Conservation (phyloP, 345 rosid genomes). For the Eucalyptus virginea region DNA sequence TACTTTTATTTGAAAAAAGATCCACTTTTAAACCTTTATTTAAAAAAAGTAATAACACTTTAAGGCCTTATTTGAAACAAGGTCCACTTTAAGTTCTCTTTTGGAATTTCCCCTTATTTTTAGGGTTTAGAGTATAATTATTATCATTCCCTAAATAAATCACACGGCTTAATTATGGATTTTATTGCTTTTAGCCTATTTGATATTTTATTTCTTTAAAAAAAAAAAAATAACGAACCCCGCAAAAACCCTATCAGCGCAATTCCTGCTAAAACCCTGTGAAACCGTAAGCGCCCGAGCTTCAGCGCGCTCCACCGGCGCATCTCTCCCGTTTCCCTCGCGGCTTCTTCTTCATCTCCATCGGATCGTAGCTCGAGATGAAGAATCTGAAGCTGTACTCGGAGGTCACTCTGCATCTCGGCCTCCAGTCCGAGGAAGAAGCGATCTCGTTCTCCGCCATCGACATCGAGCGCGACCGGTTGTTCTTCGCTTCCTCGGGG, state of each 20-base stretch:
- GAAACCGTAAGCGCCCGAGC: not conserved
- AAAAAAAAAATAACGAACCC: not conserved
- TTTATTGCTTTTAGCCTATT: too few species aligned
- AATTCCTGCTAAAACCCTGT: not conserved
- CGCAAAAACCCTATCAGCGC: not conserved
- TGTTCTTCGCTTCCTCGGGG: slow-evolving; percentile 74
- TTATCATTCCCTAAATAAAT: too few species aligned
- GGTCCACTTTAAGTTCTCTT: rapidly evolving
- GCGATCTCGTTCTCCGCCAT: slow-evolving; percentile 43
- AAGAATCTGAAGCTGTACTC: slow-evolving; percentile 68
- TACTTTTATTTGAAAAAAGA: too few species aligned
- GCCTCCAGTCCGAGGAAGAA: slow-evolving; percentile 44
- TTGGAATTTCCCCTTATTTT: rapidly evolving
- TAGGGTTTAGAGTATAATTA: too few species aligned
- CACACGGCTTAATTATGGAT: too few species aligned
- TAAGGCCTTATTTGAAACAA: rapidly evolving
- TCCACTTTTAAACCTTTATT: rapidly evolving
- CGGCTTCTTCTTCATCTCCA: not conserved
- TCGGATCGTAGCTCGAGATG: slow-evolving; percentile 12
- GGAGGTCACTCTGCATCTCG: slow-evolving; percentile 42
- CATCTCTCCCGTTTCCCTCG: not conserved
- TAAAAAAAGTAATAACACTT: rapidly evolving
- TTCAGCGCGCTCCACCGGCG: not conserved
- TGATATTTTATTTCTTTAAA: too few species aligned
- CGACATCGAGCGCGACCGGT: slow-evolving; percentile 76